Evolutionary conservation across 2,329 filamentous ascomycete genomes (phyloP), one percentile per base, ranked within the genome.

Genomic region (Pseudogymnoascus verrucosus): DNA sequence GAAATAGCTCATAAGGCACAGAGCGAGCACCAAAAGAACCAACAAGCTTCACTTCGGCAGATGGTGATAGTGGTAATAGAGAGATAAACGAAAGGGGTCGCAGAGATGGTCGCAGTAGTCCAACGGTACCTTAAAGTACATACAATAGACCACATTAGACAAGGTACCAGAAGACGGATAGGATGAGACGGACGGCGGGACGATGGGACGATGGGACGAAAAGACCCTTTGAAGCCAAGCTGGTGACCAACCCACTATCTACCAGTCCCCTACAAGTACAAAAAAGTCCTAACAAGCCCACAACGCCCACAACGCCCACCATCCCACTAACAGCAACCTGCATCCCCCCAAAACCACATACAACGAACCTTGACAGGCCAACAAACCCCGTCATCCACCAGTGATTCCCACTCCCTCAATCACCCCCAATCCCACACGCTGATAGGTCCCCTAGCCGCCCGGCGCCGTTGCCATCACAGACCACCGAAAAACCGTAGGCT

Each of bases 401-500:
- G 16, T 28, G 23, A 47, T 47, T 47, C 8, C 12, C 42, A 47
- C 21, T 31, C 12, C 42, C 19, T 11, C 42, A 7, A 54, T 54
- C 23, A 54, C 47, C 26, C 14, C 26, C 19, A 51, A 31, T 2
- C 47, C 16, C 7, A 5, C 12, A 4, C 47, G 47, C 47, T 54
- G 47, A 54, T 54, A 28, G 47, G 47, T 31, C 47, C 14, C 26
- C 6, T 54, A 54, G 47, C 14, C 47, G 47, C 47, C 47, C n/a
- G 47, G 47, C 47, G 47, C 47, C 47, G 47, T 28, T 23, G 47
- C 47, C 47, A 31, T 54, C 47, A 54, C 47, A 54, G n/a, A n/a
- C 44, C 23, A 28, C 44, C n/a, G n/a, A n/a, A n/a, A 54, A 11
- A 21, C 21, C 21, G 21, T 21, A 21, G 21, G 21, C 21, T 21